Percentiles rank a stretch among this genome's conserved stretches.
These are phyloP conservation scores for Climacium dendroides DNA, from an alignment of 225 moss, liverwort and hornwort species.

Conservation along the genomic window DNA sequence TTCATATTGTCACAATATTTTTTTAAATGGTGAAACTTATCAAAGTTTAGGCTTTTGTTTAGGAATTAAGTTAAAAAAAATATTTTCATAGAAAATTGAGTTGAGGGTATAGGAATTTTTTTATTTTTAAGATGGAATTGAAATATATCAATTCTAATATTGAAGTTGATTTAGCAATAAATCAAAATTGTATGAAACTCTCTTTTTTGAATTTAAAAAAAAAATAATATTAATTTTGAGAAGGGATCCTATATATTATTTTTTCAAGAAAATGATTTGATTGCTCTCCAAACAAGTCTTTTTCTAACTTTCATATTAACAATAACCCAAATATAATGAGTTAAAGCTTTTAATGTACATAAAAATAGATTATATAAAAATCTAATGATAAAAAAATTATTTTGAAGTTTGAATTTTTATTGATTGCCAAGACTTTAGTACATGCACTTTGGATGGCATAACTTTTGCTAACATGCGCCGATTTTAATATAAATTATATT, in stretches of 20 bases:
- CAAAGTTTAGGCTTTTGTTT: background rate
- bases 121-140: background rate
- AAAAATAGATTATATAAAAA: background rate
- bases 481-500: background rate
- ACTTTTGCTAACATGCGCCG: fast-evolving
- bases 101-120: background rate
- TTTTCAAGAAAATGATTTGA: background rate
- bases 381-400: background rate
- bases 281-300: background rate
- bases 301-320: background rate
- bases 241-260: background rate
- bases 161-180: background rate
- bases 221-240: background rate
- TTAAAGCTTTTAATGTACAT: background rate
- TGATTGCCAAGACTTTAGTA: background rate
- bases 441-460: background rate
- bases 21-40: background rate
- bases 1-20: fast-evolving
- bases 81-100: fast-evolving
- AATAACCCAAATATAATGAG: background rate
- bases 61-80: background rate
- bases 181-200: fast-evolving
- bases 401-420: background rate
- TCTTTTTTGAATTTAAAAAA: background rate
- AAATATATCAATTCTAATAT: fast-evolving